These are phyloP conservation scores for Mallotus japonicus DNA, from an alignment of 441 rosid species.

Conservation along the genomic window DNA sequence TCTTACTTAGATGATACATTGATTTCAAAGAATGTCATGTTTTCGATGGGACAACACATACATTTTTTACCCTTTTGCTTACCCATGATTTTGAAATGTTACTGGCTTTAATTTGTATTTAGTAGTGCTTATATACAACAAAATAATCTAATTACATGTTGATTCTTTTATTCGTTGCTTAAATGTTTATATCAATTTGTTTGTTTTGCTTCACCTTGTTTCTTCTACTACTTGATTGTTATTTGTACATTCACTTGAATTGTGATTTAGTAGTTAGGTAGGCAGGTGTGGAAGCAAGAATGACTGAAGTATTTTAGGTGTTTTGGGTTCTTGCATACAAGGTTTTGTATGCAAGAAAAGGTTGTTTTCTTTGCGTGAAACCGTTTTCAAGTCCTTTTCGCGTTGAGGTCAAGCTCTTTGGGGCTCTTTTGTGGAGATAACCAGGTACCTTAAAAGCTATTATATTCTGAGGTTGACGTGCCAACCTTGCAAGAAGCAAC, in stretches of 20 bases:
- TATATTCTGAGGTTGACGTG: constrained; percentile 3
- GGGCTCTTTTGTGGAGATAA: background rate
- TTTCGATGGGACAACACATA: constrained; percentile 21
- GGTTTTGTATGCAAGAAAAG: constrained; percentile 2
- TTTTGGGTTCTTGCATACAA: background rate
- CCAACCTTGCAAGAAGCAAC: background rate
- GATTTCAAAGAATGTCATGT: constrained; percentile 29
- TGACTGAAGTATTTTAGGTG: background rate
- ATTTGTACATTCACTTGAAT: constrained; percentile 1
- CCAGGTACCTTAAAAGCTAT: background rate
- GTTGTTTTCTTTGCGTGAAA: background rate
- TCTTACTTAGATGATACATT: constrained; percentile 17
- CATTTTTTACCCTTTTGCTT: background rate
- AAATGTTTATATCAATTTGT: constrained; percentile 17
- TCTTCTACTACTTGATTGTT: background rate
- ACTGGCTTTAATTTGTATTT: constrained; percentile 30
- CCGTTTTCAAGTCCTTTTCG: constrained; percentile 6
- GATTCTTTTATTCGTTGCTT: constrained; percentile 38
- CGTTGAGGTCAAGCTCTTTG: constrained; percentile 10
- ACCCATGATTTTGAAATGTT: constrained; percentile 19
- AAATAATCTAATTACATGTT: background rate
- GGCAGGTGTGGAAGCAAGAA: background rate
- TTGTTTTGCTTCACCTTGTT: background rate
- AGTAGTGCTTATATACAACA: constrained; percentile 16
- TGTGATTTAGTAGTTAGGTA: constrained; percentile 4